A percentile compares a stretch with the other conserved stretches of the same genome.
Conservation (phyloP, 768 basidiomycete genomes). For the Pleurotus pulmonarius region DNA sequence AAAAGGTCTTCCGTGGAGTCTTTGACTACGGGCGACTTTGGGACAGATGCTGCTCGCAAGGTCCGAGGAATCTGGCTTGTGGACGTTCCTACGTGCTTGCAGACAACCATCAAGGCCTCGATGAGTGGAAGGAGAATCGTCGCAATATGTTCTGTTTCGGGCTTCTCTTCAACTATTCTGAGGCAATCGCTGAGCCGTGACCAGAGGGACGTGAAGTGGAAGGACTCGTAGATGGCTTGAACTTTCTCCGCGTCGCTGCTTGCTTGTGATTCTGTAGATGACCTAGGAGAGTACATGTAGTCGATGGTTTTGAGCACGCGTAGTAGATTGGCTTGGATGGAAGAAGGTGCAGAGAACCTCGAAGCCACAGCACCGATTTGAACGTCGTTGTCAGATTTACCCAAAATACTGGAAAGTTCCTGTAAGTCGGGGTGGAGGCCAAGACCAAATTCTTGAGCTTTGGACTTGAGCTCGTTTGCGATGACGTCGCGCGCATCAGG, state of each 20-base stretch:
- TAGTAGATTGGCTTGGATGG: conserved; percentile 93
- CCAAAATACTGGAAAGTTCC: conserved; percentile 64
- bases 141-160: conserved; percentile 82
- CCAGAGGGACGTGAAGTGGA: conserved; percentile 90
- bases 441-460: conserved; percentile 87
- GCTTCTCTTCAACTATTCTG: conserved; percentile 72
- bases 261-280: conserved; percentile 25
- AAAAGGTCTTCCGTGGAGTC: conserved; percentile 91
- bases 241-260: conserved; percentile 75
- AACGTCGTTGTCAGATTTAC: conserved; percentile 49
- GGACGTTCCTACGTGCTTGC: conserved; percentile 86
- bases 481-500: conserved; percentile 87
- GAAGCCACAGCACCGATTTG: conserved; percentile 69
- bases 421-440: conserved; percentile 73
- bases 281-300: conserved; percentile 82
- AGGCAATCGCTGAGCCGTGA: conserved; percentile 86
- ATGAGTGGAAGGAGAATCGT: conserved; percentile 92
- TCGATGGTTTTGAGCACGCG: conserved; percentile 96
- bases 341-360: conserved; percentile 92
- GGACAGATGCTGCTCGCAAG: conserved; percentile 64
- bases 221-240: conserved; percentile 84
- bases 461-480: conserved; percentile 79
- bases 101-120: conserved; percentile 97
- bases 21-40: conserved; percentile 60
- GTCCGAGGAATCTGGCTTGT: conserved; percentile 43